Evolutionary conservation across 2,329 filamentous ascomycete species (phyloP).

Genomic region (Pestalotiopsis sp.): DNA sequence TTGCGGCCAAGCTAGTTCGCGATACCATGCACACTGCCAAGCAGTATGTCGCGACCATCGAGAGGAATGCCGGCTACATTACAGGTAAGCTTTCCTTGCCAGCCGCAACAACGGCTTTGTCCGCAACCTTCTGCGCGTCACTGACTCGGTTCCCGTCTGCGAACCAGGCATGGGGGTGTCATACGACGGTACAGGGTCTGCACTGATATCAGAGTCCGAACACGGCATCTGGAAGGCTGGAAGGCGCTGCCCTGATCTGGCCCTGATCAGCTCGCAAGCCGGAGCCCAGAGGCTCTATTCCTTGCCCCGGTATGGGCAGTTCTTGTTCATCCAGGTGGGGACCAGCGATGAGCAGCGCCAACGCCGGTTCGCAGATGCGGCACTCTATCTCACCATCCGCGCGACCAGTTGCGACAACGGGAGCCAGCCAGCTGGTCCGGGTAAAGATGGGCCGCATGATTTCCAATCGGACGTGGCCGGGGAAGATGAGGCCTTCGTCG

Average conservation of each 20-base stretch:
- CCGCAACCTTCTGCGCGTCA: background rate
- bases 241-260: slow-evolving; percentile 39
- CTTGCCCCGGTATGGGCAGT: slow-evolving; percentile 34
- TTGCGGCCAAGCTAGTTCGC: slow-evolving; percentile 47
- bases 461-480: slow-evolving; percentile 35
- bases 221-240: slow-evolving; percentile 40
- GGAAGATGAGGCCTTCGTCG: slow-evolving; percentile 28
- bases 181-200: slow-evolving; percentile 38
- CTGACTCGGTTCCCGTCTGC: background rate
- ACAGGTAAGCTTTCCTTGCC: slow-evolving; percentile 35
- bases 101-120: slow-evolving; percentile 4
- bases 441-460: background rate
- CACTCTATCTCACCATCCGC: slow-evolving; percentile 3
- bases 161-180: slow-evolving; percentile 42
- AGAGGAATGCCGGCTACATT: slow-evolving; percentile 51
- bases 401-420: background rate
- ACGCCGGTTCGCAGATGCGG: slow-evolving; percentile 13
- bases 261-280: slow-evolving; percentile 19
- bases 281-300: slow-evolving; percentile 33
- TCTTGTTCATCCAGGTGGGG: slow-evolving; percentile 27
- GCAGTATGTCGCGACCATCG: slow-evolving; percentile 48
- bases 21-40: slow-evolving; percentile 46
- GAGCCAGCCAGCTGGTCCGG: background rate
- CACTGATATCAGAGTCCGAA: slow-evolving; percentile 34
- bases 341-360: slow-evolving; percentile 8